Percentiles rank a stretch among this genome's conserved stretches.
Evolutionary conservation across 306 rosid species (phyloP).

Genomic region (Carpinus viminea): DNA sequence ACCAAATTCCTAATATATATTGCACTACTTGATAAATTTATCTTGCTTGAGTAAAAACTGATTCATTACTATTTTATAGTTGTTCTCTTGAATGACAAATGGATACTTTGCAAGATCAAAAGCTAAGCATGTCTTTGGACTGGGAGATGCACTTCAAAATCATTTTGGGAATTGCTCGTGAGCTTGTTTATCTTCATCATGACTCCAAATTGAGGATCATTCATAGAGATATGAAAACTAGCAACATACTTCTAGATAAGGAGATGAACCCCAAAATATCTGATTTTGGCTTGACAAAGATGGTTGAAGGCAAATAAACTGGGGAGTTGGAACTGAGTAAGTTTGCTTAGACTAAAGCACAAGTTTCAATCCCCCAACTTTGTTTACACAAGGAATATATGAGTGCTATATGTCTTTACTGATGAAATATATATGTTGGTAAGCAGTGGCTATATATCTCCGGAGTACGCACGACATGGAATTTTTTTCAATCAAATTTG

Average conservation of each 20-base stretch:
- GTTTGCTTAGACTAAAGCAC: no score
- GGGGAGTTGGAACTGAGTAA: no score
- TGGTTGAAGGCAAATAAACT: no score
- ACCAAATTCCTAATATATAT: neutral
- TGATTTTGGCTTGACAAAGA: conserved; percentile 35
- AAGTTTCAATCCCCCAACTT: no score
- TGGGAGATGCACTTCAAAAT: conserved; percentile 48
- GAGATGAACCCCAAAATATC: conserved; percentile 46
- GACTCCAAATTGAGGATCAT: conserved; percentile 34
- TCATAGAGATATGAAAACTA: conserved; percentile 39
- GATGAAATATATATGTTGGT: no score
- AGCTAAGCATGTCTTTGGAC: conserved; percentile 15
- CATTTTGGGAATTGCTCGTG: conserved; percentile 34
- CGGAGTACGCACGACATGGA: conserved; percentile 47
- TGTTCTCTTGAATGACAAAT: neutral
- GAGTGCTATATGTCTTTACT: neutral
- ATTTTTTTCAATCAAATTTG: conserved; percentile 49
- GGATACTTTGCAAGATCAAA: conserved; percentile 22
- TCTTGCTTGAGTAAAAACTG: neutral
- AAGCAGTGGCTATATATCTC: conserved; percentile 55
- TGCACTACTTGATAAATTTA: neutral
- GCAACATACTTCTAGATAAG: conserved; percentile 36
- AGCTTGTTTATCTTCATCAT: conserved; percentile 37
- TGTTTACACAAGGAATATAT: no score
- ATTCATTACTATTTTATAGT: neutral